A percentile compares a stretch with the other conserved stretches of the same genome.
Conservation (phyloP, 495 filamentous ascomycete species). For the Neurospora sp. region DNA sequence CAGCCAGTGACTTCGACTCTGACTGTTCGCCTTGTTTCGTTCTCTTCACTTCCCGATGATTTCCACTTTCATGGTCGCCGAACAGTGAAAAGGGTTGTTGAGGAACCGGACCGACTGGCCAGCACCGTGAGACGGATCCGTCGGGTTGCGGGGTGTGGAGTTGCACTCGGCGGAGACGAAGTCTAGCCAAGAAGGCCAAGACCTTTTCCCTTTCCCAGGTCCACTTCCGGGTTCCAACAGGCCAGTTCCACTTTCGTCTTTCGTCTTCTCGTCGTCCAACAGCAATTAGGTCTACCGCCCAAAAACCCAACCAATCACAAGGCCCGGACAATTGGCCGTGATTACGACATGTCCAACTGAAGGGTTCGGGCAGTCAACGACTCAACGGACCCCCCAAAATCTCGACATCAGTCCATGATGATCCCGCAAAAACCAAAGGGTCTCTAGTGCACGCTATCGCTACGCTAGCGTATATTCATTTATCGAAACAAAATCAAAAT, state of each 20-base stretch:
- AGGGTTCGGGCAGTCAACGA: background rate
- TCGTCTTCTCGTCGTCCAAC: background rate
- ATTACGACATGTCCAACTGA: background rate
- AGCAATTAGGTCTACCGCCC: background rate
- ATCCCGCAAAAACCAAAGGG: background rate
- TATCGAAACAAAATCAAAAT: no score
- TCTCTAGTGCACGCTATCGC: background rate
- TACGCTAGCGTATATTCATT: background rate
- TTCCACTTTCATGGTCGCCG: background rate
- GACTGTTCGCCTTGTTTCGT: background rate
- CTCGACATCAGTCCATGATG: background rate
- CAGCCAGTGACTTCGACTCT: background rate
- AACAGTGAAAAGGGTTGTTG: background rate
- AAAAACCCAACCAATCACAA: background rate
- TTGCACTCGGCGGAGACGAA: background rate
- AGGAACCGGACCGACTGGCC: background rate
- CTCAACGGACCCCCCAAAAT: background rate
- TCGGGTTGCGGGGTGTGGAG: background rate
- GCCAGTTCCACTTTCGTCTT: background rate
- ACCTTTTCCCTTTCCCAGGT: background rate
- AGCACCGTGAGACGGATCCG: background rate
- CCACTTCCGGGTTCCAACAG: background rate
- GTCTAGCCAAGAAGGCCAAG: background rate
- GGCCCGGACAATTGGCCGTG: background rate
- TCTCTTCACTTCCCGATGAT: background rate